Conservation (phyloP, 345 rosid species). For the Eucalyptus paniculata region DNA sequence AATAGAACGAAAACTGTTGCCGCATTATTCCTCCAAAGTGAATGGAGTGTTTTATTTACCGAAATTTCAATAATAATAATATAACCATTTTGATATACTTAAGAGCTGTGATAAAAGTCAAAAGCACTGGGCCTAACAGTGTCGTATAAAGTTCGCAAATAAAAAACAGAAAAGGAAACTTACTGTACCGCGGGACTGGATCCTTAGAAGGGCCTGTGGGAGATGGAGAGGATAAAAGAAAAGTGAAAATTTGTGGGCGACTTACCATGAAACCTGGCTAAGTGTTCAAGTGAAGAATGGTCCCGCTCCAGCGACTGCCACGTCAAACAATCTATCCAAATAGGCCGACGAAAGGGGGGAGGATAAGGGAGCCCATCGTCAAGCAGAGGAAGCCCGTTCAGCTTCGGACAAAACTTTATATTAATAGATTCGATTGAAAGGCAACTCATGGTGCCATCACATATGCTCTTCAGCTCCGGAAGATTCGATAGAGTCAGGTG, state of each 20-base stretch:
- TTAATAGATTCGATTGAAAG: accelerated
- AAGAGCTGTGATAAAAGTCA: background rate
- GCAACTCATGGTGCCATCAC: background rate
- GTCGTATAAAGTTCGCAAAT: background rate
- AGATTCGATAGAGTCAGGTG: accelerated
- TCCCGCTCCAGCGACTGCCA: background rate
- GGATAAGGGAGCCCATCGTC: accelerated
- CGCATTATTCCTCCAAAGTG: background rate
- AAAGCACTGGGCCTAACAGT: background rate
- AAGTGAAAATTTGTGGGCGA: background rate
- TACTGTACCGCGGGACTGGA: background rate
- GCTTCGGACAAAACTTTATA: background rate
- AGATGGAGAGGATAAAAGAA: background rate
- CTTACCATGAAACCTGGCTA: background rate
- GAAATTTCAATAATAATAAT: background rate
- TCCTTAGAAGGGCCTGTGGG: background rate
- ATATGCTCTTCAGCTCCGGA: background rate
- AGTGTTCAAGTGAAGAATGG: accelerated
- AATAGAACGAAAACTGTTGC: too few relatives aligned
- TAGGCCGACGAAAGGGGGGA: accelerated
- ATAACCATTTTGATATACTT: background rate
- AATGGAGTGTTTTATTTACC: background rate
- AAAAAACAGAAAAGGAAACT: background rate
- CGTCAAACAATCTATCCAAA: accelerated
- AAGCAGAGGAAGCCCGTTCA: background rate